Evolutionary conservation across 805 yeast genomes (phyloP).

Genomic region (Schizosaccharomyces pombe): DNA sequence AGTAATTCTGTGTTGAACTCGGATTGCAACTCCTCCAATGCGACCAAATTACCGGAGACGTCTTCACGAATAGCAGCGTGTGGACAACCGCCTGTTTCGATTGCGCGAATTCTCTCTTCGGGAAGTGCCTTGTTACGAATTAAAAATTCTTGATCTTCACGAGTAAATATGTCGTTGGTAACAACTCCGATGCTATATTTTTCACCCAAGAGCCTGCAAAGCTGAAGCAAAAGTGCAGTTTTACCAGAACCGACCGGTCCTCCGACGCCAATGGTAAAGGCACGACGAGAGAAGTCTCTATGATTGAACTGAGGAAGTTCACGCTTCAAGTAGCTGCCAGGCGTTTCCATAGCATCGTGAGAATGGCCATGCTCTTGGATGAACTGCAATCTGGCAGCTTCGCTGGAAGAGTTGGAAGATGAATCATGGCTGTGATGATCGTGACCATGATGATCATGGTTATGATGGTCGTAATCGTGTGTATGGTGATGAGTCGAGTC

Average conservation of each 20-base stretch:
- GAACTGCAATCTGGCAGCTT: background rate
- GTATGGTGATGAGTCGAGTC: background rate
- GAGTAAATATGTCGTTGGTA: conserved; percentile 5
- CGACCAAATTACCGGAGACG: conserved; percentile 5
- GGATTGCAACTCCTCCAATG: conserved; percentile 4
- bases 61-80: conserved; percentile 6
- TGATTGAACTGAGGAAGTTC: background rate
- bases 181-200: background rate
- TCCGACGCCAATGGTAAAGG: conserved; percentile 5
- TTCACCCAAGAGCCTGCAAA: background rate
- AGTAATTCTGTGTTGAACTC: conserved; percentile 3
- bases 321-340: conserved; percentile 1
- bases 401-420: background rate
- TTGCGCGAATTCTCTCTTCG: conserved; percentile 3
- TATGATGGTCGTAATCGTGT: background rate
- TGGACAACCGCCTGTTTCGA: conserved; percentile 6
- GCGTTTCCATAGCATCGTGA: conserved; percentile 4
- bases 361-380: conserved; percentile 2
- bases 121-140: conserved; percentile 3
- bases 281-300: conserved; percentile 1
- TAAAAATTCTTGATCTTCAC: conserved; percentile 5
- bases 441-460: background rate
- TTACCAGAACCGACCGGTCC: conserved; percentile 6
- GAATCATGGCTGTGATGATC: background rate
- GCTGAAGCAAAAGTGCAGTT: conserved; percentile 3